Percentiles rank a stretch among this genome's conserved stretches.
phyloP scores from a whole-genome alignment of 2,329 filamentous ascomycete species.

The Fusarium denticulatum region DNA sequence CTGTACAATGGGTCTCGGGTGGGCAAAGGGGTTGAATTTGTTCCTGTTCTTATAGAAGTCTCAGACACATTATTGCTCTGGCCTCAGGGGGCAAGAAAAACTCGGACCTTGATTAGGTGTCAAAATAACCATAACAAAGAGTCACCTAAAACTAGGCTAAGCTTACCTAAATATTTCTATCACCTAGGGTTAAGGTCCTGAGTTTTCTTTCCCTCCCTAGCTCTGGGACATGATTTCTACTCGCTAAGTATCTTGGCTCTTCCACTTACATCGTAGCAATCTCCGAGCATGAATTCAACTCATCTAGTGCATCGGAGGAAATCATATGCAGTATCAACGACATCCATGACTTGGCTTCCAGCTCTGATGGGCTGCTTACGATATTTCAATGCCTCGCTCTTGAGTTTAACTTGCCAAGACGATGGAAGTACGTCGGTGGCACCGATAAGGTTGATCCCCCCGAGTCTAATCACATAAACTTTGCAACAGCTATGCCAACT shows the following conservation, averaged over 20 bases:
- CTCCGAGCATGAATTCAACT: conserved; percentile 6
- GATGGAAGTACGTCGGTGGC: not conserved
- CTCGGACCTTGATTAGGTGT: too few species aligned
- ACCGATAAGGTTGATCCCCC: not conserved
- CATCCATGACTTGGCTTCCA: not conserved
- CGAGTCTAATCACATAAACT: not conserved
- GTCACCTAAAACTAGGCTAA: too few species aligned
- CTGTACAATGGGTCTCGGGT: not conserved
- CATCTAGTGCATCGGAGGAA: not conserved
- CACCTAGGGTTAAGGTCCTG: too few species aligned
- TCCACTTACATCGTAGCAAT: not conserved
- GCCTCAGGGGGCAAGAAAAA: too few species aligned
- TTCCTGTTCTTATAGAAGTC: not conserved
- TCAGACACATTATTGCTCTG: conserved; percentile 2
- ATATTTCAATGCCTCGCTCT: not conserved
- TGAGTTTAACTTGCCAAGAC: not conserved
- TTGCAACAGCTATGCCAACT: not conserved
- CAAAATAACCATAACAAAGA: too few species aligned
- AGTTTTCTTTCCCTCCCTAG: too few species aligned
- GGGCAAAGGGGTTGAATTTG: not conserved
- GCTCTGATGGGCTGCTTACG: not conserved
- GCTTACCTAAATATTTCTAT: too few species aligned
- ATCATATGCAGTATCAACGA: not conserved
- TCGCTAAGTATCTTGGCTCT: conserved; percentile 3
- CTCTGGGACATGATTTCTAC: not conserved